A percentile compares a stretch with the other conserved stretches of the same genome.
Evolutionary conservation across 1,139 yeast species (phyloP).

Genomic region (Suhomyces terraborum): DNA sequence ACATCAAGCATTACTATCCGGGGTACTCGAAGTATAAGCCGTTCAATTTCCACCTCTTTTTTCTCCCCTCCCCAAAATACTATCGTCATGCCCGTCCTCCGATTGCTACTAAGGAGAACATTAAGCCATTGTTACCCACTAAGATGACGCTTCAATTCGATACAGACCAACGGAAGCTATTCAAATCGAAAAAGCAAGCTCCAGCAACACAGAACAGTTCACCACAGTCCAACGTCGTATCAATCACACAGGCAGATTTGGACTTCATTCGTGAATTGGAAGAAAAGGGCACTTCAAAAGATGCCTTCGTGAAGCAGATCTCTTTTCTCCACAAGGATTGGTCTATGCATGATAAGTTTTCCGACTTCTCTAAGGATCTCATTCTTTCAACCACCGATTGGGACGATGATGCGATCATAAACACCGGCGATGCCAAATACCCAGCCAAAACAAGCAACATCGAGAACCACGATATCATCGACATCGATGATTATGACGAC

Average conservation of each 20-base stretch:
- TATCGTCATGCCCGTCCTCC: constrained; percentile 56
- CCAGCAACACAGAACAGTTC: neutral
- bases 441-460: constrained; percentile 11
- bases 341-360: constrained; percentile 40
- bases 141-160: constrained; percentile 52
- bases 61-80: constrained; percentile 62
- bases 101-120: constrained; percentile 35
- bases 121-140: constrained; percentile 64
- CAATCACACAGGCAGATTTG: constrained; percentile 37
- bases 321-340: constrained; percentile 42
- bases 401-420: constrained; percentile 70
- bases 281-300: constrained; percentile 22
- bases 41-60: constrained; percentile 66
- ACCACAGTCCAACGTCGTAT: constrained; percentile 15
- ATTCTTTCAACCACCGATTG: constrained; percentile 80
- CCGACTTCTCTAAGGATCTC: constrained; percentile 56
- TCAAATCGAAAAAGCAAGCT: constrained; percentile 29
- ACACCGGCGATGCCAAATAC: constrained; percentile 39
- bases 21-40: constrained; percentile 57
- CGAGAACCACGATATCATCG: constrained; percentile 18
- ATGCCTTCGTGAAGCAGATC: constrained; percentile 26
- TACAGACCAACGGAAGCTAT: constrained; percentile 46
- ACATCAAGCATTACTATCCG: constrained; percentile 59
- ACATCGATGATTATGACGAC: constrained; percentile 60
- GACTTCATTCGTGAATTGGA: constrained; percentile 34